Conservation (phyloP, 1,139 yeast species). For the Taphrina flavorubra region DNA sequence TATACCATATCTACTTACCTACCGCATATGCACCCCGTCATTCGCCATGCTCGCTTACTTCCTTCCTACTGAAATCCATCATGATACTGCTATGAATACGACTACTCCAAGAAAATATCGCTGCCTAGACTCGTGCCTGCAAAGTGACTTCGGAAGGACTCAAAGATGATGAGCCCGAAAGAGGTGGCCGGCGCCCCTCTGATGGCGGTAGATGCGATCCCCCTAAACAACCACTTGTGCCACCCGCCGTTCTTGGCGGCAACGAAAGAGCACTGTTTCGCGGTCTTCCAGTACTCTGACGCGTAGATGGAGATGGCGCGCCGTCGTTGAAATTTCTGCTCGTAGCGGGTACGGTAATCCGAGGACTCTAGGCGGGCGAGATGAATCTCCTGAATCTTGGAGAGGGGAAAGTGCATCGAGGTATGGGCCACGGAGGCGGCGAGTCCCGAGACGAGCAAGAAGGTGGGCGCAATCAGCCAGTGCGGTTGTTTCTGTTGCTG, state of each 20-base stretch:
- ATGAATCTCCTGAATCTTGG: conserved; percentile 79
- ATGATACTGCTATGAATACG: too few relatives aligned
- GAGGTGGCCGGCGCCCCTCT: conserved; percentile 87
- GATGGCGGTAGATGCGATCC: conserved; percentile 72
- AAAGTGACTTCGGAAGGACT: conserved; percentile 68
- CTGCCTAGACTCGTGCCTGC: conserved; percentile 30
- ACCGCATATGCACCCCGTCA: too few relatives aligned
- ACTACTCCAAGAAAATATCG: conserved; percentile 28
- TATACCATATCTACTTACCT: too few relatives aligned
- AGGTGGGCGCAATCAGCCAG: conserved; percentile 58
- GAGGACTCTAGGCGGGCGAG: conserved; percentile 77
- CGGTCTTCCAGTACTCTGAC: conserved; percentile 46
- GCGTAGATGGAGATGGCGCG: conserved; percentile 43
- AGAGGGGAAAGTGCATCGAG: conserved; percentile 80
- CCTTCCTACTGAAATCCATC: too few relatives aligned
- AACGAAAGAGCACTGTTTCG: conserved; percentile 43
- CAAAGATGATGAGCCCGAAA: conserved; percentile 81
- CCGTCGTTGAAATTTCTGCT: conserved; percentile 24
- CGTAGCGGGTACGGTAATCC: conserved; percentile 57
- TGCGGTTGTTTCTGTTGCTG: conserved; percentile 29
- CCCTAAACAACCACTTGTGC: conserved; percentile 70
- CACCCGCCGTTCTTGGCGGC: conserved; percentile 43
- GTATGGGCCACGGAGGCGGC: conserved; percentile 80
- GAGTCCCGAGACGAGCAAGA: conserved; percentile 85
- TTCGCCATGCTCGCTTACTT: background rate